A percentile compares a stretch with the other conserved stretches of the same genome.
Evolutionary conservation across 768 basidiomycete genomes (phyloP).

Genomic region (Lentinula sp.): DNA sequence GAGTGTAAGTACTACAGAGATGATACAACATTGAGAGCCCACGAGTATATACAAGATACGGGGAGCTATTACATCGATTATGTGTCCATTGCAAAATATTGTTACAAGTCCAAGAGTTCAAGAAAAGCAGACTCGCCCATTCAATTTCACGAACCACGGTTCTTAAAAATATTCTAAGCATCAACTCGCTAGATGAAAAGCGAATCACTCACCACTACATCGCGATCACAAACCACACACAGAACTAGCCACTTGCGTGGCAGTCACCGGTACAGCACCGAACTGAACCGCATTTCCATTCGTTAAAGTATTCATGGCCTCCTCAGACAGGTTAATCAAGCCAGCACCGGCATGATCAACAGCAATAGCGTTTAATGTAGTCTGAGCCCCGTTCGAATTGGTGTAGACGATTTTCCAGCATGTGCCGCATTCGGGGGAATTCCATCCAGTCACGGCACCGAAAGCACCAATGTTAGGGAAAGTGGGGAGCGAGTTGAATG

Average conservation of each 20-base stretch:
- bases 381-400: not conserved
- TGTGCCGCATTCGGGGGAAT: constrained; percentile 25
- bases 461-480: constrained; percentile 35
- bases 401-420: constrained; percentile 12
- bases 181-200: not conserved
- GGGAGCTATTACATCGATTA: too few species aligned
- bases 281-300: constrained; percentile 10
- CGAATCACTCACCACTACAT: not conserved
- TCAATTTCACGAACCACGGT: not conserved
- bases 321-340: constrained; percentile 10
- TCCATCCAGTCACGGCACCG: constrained; percentile 25
- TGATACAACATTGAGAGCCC: too few species aligned
- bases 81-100: too few species aligned
- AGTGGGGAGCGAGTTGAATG: constrained; percentile 28
- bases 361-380: constrained; percentile 3
- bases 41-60: too few species aligned
- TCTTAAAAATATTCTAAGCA: not conserved
- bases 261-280: constrained; percentile 9
- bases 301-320: constrained; percentile 12
- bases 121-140: not conserved
- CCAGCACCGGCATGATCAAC: constrained; percentile 12
- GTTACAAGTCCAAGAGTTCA: not conserved
- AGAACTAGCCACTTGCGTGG: constrained; percentile 4
- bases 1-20: too few species aligned
- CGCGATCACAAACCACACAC: constrained; percentile 1